Percentiles rank a stretch among this genome's conserved stretches.
Evolutionary conservation across 2,329 filamentous ascomycete species (phyloP).

Genomic region (Aspergillus pseudoterreus): DNA sequence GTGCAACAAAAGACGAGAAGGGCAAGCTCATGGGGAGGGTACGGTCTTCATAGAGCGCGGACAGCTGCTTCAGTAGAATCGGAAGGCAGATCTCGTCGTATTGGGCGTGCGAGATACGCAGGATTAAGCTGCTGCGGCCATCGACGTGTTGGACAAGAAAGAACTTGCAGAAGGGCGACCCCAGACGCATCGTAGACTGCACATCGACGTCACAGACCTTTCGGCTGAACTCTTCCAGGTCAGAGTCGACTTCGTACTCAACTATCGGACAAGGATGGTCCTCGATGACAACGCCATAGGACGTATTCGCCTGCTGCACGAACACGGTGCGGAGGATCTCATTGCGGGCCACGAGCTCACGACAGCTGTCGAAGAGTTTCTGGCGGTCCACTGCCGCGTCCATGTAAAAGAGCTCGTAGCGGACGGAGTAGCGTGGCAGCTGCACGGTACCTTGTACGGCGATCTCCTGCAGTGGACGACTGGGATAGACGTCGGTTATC

Average conservation of each 20-base stretch:
- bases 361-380: constrained; percentile 48
- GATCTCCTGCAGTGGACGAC: constrained; percentile 54
- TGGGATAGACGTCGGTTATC: constrained; percentile 52
- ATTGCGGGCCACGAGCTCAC: constrained; percentile 50
- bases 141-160: constrained; percentile 36
- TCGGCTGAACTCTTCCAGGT: constrained; percentile 45
- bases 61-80: constrained; percentile 54
- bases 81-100: constrained; percentile 63
- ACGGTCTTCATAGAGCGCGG: constrained; percentile 41
- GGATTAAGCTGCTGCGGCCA: constrained; percentile 25
- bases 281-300: constrained; percentile 7
- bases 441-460: constrained; percentile 56
- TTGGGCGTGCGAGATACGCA: constrained; percentile 61
- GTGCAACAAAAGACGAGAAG: constrained; percentile 35
- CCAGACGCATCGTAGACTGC: constrained; percentile 49
- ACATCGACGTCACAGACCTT: constrained; percentile 51
- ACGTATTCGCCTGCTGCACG: constrained; percentile 32
- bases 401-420: constrained; percentile 61
- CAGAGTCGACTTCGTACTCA: constrained; percentile 44
- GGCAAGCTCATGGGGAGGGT: constrained; percentile 25
- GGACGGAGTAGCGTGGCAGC: constrained; percentile 56
- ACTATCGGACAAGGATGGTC: constrained; percentile 42
- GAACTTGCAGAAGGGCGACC: constrained; percentile 55
- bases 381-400: constrained; percentile 44
- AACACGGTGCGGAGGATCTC: constrained; percentile 61